Evolutionary conservation across 2,329 filamentous ascomycete species (phyloP).

Genomic region (Apiospora rasikravindrae): DNA sequence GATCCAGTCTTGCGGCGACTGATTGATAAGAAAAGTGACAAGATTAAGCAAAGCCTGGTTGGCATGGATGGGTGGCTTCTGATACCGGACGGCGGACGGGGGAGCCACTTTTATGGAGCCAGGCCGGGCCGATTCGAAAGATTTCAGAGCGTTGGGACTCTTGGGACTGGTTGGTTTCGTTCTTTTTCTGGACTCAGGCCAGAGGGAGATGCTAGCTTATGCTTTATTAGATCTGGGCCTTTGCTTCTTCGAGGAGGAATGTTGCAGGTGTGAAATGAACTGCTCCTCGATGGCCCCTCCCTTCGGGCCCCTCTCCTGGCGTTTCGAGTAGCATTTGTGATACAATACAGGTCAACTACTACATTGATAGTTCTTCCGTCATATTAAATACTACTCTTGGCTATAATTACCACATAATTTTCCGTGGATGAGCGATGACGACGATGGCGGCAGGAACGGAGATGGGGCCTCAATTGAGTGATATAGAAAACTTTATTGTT

Average conservation of each 20-base stretch:
- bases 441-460: background rate
- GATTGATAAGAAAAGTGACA: background rate
- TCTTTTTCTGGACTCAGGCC: too few relatives aligned
- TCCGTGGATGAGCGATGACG: background rate
- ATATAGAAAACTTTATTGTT: too few relatives aligned
- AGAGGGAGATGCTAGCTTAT: background rate
- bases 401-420: background rate
- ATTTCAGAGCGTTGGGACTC: background rate
- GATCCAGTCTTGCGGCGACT: background rate
- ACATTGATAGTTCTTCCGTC: background rate
- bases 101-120: slow-evolving; percentile 1
- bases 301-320: background rate
- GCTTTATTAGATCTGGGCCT: background rate
- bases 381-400: background rate
- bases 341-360: background rate
- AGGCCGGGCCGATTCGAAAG: slow-evolving; percentile 11
- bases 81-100: background rate
- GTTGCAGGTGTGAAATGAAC: slow-evolving; percentile 2
- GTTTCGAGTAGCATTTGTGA: slow-evolving; percentile 2
- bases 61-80: background rate
- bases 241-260: background rate
- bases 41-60: background rate
- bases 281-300: background rate
- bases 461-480: too few relatives aligned
- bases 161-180: too few relatives aligned